Percentiles rank a stretch among this genome's conserved stretches.
These are phyloP conservation scores for Grosmannia huntii DNA, from an alignment of 2,329 filamentous ascomycete genomes.

Conservation along the genomic window DNA sequence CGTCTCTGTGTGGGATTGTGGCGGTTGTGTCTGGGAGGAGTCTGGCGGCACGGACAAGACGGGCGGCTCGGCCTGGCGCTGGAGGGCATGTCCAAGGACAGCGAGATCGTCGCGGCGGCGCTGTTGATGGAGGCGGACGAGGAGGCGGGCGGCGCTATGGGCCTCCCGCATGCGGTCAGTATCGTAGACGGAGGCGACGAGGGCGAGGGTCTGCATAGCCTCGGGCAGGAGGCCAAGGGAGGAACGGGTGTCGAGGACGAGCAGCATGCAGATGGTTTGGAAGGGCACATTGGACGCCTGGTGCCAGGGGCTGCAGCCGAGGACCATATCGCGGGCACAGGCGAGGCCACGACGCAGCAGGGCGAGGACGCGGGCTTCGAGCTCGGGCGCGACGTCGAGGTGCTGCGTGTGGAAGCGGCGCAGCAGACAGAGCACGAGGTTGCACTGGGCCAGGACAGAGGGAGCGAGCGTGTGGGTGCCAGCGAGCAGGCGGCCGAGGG, in stretches of 20 bases:
- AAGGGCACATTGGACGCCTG: conserved; percentile 48
- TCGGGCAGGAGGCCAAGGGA: conserved; percentile 34
- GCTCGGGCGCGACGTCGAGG: conserved; percentile 26
- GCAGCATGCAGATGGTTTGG: conserved; percentile 40
- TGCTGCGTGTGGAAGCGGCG: conserved; percentile 39
- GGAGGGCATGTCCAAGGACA: conserved; percentile 22
- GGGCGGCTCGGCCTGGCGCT: background rate
- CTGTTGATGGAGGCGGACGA: conserved; percentile 38
- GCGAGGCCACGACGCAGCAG: conserved; percentile 31
- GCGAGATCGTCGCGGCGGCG: conserved; percentile 31
- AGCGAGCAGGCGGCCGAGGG: conserved; percentile 27
- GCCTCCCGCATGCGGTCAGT: conserved; percentile 38
- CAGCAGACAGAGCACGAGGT: conserved; percentile 41
- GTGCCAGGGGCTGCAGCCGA: conserved; percentile 38
- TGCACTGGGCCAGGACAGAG: conserved; percentile 36
- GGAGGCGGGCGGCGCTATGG: conserved; percentile 37
- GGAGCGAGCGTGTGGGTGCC: conserved; percentile 26
- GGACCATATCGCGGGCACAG: conserved; percentile 32
- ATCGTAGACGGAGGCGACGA: conserved; percentile 29
- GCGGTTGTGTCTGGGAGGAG: background rate
- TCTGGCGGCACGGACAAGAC: too few relatives aligned
- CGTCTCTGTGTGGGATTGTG: conserved; percentile 4
- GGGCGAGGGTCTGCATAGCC: conserved; percentile 34
- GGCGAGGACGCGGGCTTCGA: conserved; percentile 33
- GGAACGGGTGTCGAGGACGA: conserved; percentile 39